phyloP scores from a whole-genome alignment of 2,329 filamentous ascomycete species.

The Akanthomyces lecanii region DNA sequence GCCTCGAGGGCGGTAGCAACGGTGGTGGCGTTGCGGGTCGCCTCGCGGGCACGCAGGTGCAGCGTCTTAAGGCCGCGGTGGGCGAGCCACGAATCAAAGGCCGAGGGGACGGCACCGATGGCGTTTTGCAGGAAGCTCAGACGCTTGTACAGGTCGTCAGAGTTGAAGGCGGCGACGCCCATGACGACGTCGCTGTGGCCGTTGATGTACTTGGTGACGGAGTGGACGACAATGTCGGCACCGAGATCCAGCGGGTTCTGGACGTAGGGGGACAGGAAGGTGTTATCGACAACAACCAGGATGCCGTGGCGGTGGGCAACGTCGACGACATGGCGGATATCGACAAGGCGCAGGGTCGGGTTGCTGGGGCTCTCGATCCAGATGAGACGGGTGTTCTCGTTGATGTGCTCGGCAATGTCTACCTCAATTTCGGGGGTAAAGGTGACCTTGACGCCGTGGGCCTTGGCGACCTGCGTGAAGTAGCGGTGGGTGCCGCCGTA shows the following conservation, averaged over 20 bases:
- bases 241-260: slow-evolving; percentile 95
- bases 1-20: slow-evolving; percentile 74
- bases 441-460: slow-evolving; percentile 89
- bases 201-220: slow-evolving; percentile 98
- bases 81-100: slow-evolving; percentile 97
- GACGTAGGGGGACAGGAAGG: slow-evolving; percentile 92
- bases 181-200: slow-evolving; percentile 96
- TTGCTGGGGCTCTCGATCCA: slow-evolving; percentile 97
- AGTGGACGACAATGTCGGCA: slow-evolving; percentile 94
- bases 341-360: slow-evolving; percentile 86
- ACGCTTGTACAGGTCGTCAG: slow-evolving; percentile 68
- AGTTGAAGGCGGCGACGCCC: slow-evolving; percentile 95
- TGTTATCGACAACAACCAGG: slow-evolving; percentile 98
- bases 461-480: slow-evolving; percentile 95
- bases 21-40: slow-evolving; percentile 72
- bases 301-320: slow-evolving; percentile 85
- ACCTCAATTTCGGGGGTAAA: slow-evolving; percentile 91
- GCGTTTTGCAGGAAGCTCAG: slow-evolving; percentile 94
- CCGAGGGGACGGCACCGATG: slow-evolving; percentile 87
- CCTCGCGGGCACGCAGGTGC: slow-evolving; percentile 84
- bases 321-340: slow-evolving; percentile 80
- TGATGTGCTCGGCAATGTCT: slow-evolving; percentile 80
- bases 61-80: slow-evolving; percentile 96
- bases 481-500: slow-evolving; percentile 98
- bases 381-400: slow-evolving; percentile 82